A percentile compares a stretch with the other conserved stretches of the same genome.
Conservation (phyloP, 306 rosid species). For the Cyclanthera cordifolia region DNA sequence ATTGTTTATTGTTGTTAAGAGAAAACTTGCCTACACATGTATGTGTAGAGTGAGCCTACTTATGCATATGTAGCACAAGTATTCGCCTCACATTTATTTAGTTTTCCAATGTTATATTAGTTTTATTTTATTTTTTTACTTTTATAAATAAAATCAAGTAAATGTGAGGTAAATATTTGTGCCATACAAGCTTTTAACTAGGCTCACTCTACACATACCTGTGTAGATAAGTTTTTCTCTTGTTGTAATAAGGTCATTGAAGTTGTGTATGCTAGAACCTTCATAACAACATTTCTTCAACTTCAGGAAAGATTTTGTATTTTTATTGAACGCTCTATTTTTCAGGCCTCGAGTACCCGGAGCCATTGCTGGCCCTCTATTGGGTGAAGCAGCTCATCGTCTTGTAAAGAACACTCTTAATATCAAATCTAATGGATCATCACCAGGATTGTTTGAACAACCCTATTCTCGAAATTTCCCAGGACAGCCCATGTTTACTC, state of each 20-base stretch:
- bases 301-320: background rate
- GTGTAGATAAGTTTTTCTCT: no score
- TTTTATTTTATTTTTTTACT: no score
- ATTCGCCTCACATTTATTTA: no score
- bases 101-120: no score
- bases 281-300: background rate
- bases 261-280: background rate
- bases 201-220: no score
- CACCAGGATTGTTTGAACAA: conserved; percentile 52
- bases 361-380: conserved; percentile 64
- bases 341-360: conserved; percentile 73
- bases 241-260: background rate
- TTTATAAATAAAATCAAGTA: no score
- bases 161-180: no score
- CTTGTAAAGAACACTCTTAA: conserved; percentile 77
- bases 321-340: background rate
- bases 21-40: no score
- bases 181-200: no score
- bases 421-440: conserved; percentile 31
- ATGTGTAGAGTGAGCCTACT: no score
- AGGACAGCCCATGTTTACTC: conserved; percentile 32
- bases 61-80: no score
- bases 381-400: conserved; percentile 97
- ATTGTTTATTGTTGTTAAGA: no score
- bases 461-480: conserved; percentile 22